Conservation (phyloP, 1,284 basidiomycete species). For the Hymenochaete sp. region DNA sequence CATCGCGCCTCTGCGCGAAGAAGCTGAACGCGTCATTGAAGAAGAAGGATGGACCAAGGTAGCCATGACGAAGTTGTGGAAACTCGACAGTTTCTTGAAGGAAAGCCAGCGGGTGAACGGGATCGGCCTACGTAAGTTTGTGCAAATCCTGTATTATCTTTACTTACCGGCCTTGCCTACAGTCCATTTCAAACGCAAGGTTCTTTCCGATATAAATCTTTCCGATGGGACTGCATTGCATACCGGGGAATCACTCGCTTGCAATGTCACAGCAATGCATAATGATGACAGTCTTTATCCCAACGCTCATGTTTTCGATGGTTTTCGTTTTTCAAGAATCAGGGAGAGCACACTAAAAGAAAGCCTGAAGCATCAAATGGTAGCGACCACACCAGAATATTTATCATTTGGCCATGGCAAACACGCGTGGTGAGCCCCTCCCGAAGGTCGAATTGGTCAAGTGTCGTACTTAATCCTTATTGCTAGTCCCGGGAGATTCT, state of each 20-base stretch:
- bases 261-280: constrained; percentile 23
- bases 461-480: background rate
- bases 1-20: constrained; percentile 33
- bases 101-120: constrained; percentile 33
- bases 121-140: constrained; percentile 23
- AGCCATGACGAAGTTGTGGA: constrained; percentile 34
- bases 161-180: background rate
- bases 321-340: constrained; percentile 32
- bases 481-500: constrained; percentile 37
- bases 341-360: constrained; percentile 22
- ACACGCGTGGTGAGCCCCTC: constrained; percentile 25
- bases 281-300: constrained; percentile 24
- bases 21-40: constrained; percentile 31
- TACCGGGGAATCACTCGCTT: constrained; percentile 27
- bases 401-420: constrained; percentile 27
- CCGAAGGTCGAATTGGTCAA: background rate
- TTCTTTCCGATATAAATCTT: constrained; percentile 31
- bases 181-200: constrained; percentile 29
- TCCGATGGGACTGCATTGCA: constrained; percentile 36
- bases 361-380: constrained; percentile 21
- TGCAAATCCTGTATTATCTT: background rate
- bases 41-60: constrained; percentile 39
- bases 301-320: constrained; percentile 25
- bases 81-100: constrained; percentile 40
- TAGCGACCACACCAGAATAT: constrained; percentile 22